These are phyloP conservation scores for Sistotremastrum suecicum DNA, from an alignment of 768 basidiomycete genomes.

Conservation along the genomic window DNA sequence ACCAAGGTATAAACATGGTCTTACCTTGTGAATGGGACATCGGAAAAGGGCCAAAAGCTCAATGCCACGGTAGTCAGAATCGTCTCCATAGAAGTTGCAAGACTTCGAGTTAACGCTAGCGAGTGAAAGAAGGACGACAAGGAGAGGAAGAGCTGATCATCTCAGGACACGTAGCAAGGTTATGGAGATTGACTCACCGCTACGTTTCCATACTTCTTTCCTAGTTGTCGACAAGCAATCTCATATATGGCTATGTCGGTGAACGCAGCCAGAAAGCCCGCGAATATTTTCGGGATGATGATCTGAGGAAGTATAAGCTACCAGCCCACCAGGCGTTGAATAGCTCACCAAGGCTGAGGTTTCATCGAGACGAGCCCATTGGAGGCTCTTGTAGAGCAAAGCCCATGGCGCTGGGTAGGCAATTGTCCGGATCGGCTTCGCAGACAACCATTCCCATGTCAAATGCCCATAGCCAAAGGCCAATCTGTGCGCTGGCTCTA, in stretches of 20 bases:
- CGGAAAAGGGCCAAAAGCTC: slow-evolving; percentile 54
- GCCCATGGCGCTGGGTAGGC: slow-evolving; percentile 73
- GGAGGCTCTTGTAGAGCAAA: slow-evolving; percentile 62
- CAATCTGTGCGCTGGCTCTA: slow-evolving; percentile 79
- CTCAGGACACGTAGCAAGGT: slow-evolving; percentile 1
- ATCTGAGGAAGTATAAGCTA: slow-evolving; percentile 31
- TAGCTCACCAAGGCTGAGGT: slow-evolving; percentile 41
- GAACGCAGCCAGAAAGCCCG: slow-evolving; percentile 60
- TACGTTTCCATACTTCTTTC: slow-evolving; percentile 38
- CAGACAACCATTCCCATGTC: slow-evolving; percentile 90
- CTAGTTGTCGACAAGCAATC: slow-evolving; percentile 43
- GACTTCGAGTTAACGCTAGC: slow-evolving; percentile 68
- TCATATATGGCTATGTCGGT: slow-evolving; percentile 67
- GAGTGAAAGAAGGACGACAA: slow-evolving; percentile 80
- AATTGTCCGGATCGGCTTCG: slow-evolving; percentile 61
- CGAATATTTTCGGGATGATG: slow-evolving; percentile 56
- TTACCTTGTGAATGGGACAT: not conserved
- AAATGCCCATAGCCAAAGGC: slow-evolving; percentile 87
- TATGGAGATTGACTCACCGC: slow-evolving; percentile 37
- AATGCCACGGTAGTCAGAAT: slow-evolving; percentile 71
- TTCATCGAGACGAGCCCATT: slow-evolving; percentile 37
- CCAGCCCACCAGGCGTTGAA: slow-evolving; percentile 1
- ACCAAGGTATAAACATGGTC: not conserved
- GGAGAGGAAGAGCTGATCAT: slow-evolving; percentile 56
- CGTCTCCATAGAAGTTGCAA: slow-evolving; percentile 90